Evolutionary conservation across 352 stramenopile species (phyloP).

Genomic region (Globisporangium paroecandrum): DNA sequence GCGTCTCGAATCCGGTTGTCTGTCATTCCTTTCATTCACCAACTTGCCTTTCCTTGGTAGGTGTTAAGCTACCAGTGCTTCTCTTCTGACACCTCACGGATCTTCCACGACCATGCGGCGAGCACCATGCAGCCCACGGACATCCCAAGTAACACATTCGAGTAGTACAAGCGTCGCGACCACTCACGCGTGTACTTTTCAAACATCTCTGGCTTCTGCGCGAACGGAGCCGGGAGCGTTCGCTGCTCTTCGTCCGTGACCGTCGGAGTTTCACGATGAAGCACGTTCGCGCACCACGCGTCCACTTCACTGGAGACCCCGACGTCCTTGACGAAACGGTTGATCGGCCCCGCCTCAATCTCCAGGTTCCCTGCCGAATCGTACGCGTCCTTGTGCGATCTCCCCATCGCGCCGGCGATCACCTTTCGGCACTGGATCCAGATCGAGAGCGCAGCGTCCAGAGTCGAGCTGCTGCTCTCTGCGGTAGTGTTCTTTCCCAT

Average conservation of each 20-base stretch:
- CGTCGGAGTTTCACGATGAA: background rate
- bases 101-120: background rate
- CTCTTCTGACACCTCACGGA: background rate
- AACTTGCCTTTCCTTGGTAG: too few species aligned
- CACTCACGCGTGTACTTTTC: constrained; percentile 1
- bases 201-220: background rate
- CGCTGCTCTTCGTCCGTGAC: constrained; percentile 1
- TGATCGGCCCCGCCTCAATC: background rate
- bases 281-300: constrained; percentile 2
- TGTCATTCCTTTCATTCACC: background rate
- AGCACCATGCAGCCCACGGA: background rate
- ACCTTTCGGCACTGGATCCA: background rate
- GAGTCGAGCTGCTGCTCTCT: too few species aligned
- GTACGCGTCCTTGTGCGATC: background rate
- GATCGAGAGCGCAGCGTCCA: background rate
- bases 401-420: background rate
- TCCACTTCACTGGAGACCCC: background rate
- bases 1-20: background rate
- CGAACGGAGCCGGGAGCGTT: background rate
- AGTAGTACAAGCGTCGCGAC: background rate
- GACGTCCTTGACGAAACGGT: constrained; percentile 7
- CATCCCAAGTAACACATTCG: background rate
- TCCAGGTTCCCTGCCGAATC: background rate
- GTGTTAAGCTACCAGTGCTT: background rate
- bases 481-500: background rate